Base-by-base conservation (phyloP, 139 green algal genomes). In the Coelastrella sp. region DNA sequence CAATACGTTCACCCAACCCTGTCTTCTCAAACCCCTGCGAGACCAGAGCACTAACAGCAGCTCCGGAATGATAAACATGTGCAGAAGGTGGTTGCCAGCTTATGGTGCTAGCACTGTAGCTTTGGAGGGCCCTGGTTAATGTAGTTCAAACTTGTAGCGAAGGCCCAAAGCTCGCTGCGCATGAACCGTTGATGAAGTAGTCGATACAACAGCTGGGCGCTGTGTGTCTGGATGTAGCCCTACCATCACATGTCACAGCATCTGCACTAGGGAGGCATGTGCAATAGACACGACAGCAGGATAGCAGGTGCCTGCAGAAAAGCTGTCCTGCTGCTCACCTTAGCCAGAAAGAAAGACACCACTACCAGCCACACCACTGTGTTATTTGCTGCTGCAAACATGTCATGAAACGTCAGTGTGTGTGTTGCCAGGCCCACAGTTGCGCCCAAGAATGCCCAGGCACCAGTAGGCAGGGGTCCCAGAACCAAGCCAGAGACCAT, bases 281-380 rank as follows among this genome's bases (percentile, higher is more conserved):
- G n/a, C n/a, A n/a, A n/a, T n/a, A n/a, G n/a, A n/a, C n/a, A n/a
- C n/a, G n/a, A n/a, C n/a, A n/a, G n/a, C n/a, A n/a, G n/a, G n/a
- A n/a, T n/a, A n/a, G 61, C 61, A 68, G 7, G 10, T 17, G 61
- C 61, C 10, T 68, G 7, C 61, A 68, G 7, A 10, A 68, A 68
- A 68, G 10, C 7, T 10, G 7, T 68, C 61, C 10, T 68, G 61
- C 10, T 7, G 7, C 90, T 5, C 79, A 96, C 95, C 95, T 95
- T 97, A 20, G 98, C 98, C 87, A 99, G 99, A 94, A 99, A 99
- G 95, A 99, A 99, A 47, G 97, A 98, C 7, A 99, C 96, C 5
- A 99, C 98, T 90, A 99, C 99, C 61, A 99, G 96, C 98, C 98
- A 99, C 93, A 99, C 99, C 76, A 99, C 98, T 74, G 99, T 97